phyloP scores from a whole-genome alignment of 2,329 filamentous ascomycete species.

The Penicillium aurantiogriseum region DNA sequence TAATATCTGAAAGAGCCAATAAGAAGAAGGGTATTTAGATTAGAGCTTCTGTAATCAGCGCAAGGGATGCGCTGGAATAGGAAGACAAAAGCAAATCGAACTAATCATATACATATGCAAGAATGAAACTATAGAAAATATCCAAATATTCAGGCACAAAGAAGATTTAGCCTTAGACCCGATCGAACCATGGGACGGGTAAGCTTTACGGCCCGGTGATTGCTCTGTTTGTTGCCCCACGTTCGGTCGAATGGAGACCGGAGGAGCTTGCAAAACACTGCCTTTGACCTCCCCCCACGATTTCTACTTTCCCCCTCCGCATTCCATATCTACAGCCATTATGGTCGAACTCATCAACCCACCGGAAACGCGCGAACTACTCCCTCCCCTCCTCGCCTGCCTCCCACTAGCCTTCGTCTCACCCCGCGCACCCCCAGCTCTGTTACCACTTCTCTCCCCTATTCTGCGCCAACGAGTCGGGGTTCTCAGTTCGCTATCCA shows the following conservation, averaged over 20 bases:
- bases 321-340: conserved; percentile 18
- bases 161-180: background rate
- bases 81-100: background rate
- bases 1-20: background rate
- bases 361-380: conserved; percentile 56
- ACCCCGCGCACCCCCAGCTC: conserved; percentile 57
- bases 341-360: conserved; percentile 56
- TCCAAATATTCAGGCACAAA: background rate
- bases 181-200: background rate
- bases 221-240: conserved; percentile 12
- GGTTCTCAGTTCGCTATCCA: conserved; percentile 50
- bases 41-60: background rate
- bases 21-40: background rate
- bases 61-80: background rate
- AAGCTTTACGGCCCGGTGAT: conserved; percentile 4
- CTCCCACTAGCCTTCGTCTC: conserved; percentile 61
- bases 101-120: background rate
- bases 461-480: conserved; percentile 63
- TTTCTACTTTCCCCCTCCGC: conserved; percentile 4
- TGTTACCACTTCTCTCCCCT: conserved; percentile 61
- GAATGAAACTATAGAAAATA: background rate
- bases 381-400: conserved; percentile 64
- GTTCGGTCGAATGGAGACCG: conserved; percentile 20
- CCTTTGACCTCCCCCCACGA: background rate
- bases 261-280: conserved; percentile 1